These are phyloP conservation scores for Skeletonema potamos DNA, from an alignment of 108 stramenopile genomes.

Conservation along the genomic window DNA sequence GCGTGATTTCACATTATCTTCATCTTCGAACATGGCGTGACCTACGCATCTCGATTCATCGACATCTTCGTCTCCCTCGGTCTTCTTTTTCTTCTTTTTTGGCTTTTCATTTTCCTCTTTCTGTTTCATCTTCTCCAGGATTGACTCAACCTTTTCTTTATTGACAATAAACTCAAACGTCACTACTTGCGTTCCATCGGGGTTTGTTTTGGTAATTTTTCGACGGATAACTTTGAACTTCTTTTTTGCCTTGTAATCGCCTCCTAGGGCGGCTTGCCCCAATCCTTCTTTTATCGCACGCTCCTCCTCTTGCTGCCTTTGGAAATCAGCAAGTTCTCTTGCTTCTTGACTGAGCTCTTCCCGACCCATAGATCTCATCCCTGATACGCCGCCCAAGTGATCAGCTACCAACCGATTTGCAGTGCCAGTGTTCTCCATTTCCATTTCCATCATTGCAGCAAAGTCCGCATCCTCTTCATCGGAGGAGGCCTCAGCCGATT, in stretches of 20 bases:
- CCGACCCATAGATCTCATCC: slow-evolving; percentile 30
- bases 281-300: slow-evolving; percentile 62
- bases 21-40: slow-evolving; percentile 87
- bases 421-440: slow-evolving; percentile 67
- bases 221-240: slow-evolving; percentile 70
- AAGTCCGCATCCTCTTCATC: slow-evolving; percentile 68
- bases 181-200: slow-evolving; percentile 73
- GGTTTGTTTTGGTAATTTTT: slow-evolving; percentile 72
- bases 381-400: slow-evolving; percentile 47
- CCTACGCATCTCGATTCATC: slow-evolving; percentile 62
- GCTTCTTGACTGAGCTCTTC: slow-evolving; percentile 76
- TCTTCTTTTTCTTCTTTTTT: slow-evolving; percentile 24
- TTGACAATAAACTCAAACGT: slow-evolving; percentile 86
- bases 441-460: slow-evolving; percentile 67
- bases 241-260: slow-evolving; percentile 15
- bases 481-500: slow-evolving; percentile 32
- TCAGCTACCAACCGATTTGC: slow-evolving; percentile 70
- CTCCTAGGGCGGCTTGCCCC: slow-evolving; percentile 8
- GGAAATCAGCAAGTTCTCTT: slow-evolving; percentile 71
- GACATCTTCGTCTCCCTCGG: slow-evolving; percentile 9
- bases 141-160: slow-evolving; percentile 65
- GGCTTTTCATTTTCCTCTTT: slow-evolving; percentile 42
- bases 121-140: slow-evolving; percentile 45
- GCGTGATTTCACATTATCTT: slow-evolving; percentile 48
- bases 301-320: slow-evolving; percentile 76